Percentiles rank a stretch among this genome's conserved stretches.
phyloP scores from a whole-genome alignment of 192 early-diverging fungal genomes.

The Backusella morwellensis region DNA sequence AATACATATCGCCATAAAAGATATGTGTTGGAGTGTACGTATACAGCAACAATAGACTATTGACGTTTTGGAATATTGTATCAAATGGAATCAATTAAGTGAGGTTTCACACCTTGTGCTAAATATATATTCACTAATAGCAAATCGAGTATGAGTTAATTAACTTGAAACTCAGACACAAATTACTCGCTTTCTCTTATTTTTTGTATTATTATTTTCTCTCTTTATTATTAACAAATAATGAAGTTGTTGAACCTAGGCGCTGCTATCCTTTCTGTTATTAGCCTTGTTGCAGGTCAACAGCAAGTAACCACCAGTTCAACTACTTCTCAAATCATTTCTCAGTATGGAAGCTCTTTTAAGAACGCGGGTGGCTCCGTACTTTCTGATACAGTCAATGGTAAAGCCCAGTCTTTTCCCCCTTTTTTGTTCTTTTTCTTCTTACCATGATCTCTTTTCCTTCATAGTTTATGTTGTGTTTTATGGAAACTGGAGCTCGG shows the following conservation, averaged over 20 bases:
- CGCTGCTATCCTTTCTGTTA: background rate
- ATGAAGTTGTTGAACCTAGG: background rate
- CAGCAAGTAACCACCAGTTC: background rate
- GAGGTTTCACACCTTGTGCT: background rate
- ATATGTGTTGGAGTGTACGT: too few species aligned
- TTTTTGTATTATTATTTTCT: background rate
- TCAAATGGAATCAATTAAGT: background rate
- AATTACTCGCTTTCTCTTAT: background rate
- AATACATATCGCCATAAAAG: too few species aligned
- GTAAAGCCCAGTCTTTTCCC: slow-evolving; percentile 5
- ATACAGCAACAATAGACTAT: background rate
- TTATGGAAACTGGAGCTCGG: slow-evolving; percentile 34
- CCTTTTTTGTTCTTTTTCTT: background rate
- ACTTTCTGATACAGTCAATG: slow-evolving; percentile 30
- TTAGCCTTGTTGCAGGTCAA: slow-evolving; percentile 8
- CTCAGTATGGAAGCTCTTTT: slow-evolving; percentile 18
- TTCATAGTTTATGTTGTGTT: slow-evolving; percentile 36
- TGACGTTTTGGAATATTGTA: background rate
- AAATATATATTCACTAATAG: background rate
- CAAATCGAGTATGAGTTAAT: background rate
- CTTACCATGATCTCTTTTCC: background rate
- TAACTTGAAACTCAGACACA: slow-evolving; percentile 3
- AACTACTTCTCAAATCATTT: background rate
- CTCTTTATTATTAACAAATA: background rate
- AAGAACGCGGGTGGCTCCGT: slow-evolving; percentile 27